Evolutionary conservation across 352 stramenopile species (phyloP).

Genomic region (Labyrinthula sp.): DNA sequence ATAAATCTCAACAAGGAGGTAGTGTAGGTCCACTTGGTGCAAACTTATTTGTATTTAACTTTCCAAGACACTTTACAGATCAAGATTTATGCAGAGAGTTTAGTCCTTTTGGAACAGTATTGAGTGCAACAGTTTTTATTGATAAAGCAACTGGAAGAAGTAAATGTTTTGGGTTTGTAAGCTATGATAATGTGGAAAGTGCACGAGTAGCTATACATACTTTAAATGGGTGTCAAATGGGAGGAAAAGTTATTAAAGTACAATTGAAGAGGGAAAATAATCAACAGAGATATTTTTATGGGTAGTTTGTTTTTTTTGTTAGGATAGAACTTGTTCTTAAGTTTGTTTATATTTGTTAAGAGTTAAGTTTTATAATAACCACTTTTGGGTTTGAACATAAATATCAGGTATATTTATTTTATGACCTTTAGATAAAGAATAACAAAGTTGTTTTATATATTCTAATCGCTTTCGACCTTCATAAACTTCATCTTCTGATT

Average conservation of each 20-base stretch:
- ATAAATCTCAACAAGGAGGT: too few species aligned
- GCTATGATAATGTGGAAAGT: constrained; percentile 69
- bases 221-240: constrained; percentile 83
- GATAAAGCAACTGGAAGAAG: constrained; percentile 79
- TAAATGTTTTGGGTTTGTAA: constrained; percentile 79
- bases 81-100: constrained; percentile 87
- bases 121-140: constrained; percentile 84
- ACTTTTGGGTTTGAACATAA: too few species aligned
- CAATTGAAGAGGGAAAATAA: constrained; percentile 75
- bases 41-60: constrained; percentile 94
- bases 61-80: constrained; percentile 90
- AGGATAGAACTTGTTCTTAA: too few species aligned
- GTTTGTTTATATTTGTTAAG: too few species aligned
- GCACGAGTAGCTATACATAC: constrained; percentile 72
- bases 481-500: too few species aligned
- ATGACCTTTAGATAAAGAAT: too few species aligned
- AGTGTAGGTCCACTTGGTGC: constrained; percentile 73
- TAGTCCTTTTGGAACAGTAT: constrained; percentile 72
- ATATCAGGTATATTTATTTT: too few species aligned
- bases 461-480: too few species aligned
- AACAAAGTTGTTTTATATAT: too few species aligned
- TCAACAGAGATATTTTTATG: too few species aligned
- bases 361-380: too few species aligned
- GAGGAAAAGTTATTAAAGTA: constrained; percentile 83
- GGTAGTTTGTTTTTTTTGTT: too few species aligned